Conservation (phyloP, 1,284 basidiomycete species). For the Vanrija sp. region DNA sequence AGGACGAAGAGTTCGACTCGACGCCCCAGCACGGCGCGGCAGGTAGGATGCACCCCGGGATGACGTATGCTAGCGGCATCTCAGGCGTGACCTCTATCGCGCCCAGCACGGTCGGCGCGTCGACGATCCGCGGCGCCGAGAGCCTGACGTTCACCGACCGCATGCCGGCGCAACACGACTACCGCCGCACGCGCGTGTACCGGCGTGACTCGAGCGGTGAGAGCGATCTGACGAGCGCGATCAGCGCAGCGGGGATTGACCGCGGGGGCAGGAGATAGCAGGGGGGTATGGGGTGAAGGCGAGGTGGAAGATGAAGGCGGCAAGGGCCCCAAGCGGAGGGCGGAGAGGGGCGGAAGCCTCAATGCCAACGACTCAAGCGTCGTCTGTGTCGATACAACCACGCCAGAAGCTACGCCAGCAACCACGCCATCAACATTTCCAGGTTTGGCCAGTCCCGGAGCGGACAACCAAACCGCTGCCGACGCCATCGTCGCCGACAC, state of each 20-base stretch:
- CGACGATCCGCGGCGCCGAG: conserved; percentile 20
- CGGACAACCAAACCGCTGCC: no score
- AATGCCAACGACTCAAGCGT: no score
- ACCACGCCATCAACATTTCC: no score
- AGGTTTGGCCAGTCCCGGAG: conserved; percentile 11
- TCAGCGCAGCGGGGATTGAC: not conserved
- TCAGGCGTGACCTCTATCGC: conserved; percentile 11
- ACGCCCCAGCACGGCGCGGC: not conserved
- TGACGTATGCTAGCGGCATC: not conserved
- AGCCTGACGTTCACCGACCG: conserved; percentile 19
- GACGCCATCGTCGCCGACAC: no score
- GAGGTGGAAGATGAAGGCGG: no score
- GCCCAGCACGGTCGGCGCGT: conserved; percentile 20
- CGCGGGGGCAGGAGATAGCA: not conserved
- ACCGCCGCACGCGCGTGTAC: conserved; percentile 4
- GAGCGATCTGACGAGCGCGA: conserved; percentile 18
- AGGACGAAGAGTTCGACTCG: conserved; percentile 17
- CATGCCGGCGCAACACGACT: conserved; percentile 6
- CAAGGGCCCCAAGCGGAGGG: no score
- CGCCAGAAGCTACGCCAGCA: no score
- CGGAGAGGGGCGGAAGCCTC: no score
- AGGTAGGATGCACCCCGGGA: no score
- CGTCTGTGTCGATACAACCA: no score
- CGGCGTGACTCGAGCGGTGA: conserved; percentile 6
- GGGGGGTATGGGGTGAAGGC: no score